phyloP scores from a whole-genome alignment of 176 grass and related monocot genomes.

The Saccharum officinarum region DNA sequence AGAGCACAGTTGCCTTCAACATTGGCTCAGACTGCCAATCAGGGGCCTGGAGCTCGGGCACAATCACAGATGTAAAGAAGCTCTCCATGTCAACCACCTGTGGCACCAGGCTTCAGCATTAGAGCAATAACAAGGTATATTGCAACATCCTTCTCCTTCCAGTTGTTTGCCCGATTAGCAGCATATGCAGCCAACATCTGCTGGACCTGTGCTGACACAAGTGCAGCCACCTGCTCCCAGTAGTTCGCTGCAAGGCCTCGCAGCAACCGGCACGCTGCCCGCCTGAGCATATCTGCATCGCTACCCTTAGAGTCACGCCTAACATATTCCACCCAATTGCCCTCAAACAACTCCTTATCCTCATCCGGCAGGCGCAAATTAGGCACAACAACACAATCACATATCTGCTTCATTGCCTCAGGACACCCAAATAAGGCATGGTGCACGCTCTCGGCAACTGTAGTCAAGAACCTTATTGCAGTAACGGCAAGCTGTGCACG shows the following conservation, averaged over 20 bases:
- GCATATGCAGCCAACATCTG: slow-evolving; percentile 77
- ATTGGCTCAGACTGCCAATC: slow-evolving; percentile 78
- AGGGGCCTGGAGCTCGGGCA: slow-evolving; percentile 74
- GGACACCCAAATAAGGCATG: slow-evolving; percentile 72
- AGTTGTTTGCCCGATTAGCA: slow-evolving; percentile 62
- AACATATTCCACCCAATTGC: slow-evolving; percentile 92
- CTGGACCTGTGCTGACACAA: slow-evolving; percentile 76
- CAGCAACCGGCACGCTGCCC: slow-evolving; percentile 80
- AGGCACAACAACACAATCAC: slow-evolving; percentile 87
- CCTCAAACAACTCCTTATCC: slow-evolving; percentile 95
- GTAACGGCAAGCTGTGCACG: slow-evolving; percentile 74
- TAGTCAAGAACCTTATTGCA: slow-evolving; percentile 93
- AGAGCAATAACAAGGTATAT: slow-evolving; percentile 92
- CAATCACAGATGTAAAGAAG: slow-evolving; percentile 89
- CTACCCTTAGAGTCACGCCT: slow-evolving; percentile 91
- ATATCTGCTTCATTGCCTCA: slow-evolving; percentile 78
- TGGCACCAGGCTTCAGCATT: slow-evolving; percentile 74
- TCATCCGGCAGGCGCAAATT: slow-evolving; percentile 90
- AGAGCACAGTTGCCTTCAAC: slow-evolving; percentile 90
- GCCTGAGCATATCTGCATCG: slow-evolving; percentile 75
- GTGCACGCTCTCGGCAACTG: slow-evolving; percentile 88
- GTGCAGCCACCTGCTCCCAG: slow-evolving; percentile 74
- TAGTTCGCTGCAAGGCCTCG: slow-evolving; percentile 81
- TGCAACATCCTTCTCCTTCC: slow-evolving; percentile 96
- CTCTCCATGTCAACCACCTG: slow-evolving; percentile 85